phyloP scores from a whole-genome alignment of 2,329 filamentous ascomycete species.

The Cladobotryum mycophilum region DNA sequence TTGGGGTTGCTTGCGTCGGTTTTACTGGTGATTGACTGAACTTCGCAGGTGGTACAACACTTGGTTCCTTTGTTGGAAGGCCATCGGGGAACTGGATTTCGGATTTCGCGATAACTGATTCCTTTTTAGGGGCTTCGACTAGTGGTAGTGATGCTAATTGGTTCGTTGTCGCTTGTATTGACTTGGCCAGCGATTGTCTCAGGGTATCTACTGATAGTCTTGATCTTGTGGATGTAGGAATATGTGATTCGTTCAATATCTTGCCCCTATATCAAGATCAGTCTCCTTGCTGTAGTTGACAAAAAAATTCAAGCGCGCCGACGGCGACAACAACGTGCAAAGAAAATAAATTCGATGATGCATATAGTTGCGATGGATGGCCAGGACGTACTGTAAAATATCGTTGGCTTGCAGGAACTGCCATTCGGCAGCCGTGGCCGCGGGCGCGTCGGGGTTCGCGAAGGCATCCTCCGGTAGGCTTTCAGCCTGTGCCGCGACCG shows the following conservation, averaged over 20 bases:
- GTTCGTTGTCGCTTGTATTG: constrained; percentile 17
- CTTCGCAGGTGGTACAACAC: not conserved
- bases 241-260: constrained; percentile 45
- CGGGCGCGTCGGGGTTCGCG: constrained; percentile 50
- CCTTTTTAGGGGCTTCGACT: constrained; percentile 12
- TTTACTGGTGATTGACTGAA: not conserved
- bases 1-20: not conserved
- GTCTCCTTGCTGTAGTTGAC: constrained; percentile 1
- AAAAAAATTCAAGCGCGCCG: constrained; percentile 7
- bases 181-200: constrained; percentile 31
- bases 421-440: constrained; percentile 45
- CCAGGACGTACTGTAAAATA: constrained; percentile 50
- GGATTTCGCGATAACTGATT: constrained; percentile 9
- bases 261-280: constrained; percentile 28
- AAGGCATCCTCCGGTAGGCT: constrained; percentile 54
- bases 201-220: constrained; percentile 38
- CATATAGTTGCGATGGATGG: constrained; percentile 15
- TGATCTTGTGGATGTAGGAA: constrained; percentile 45
- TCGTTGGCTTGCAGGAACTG: constrained; percentile 52
- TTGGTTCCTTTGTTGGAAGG: not conserved
- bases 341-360: constrained; percentile 11
- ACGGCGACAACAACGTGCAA: constrained; percentile 12
- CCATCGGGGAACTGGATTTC: constrained; percentile 12
- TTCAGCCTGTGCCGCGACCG: constrained; percentile 65
- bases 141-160: constrained; percentile 9